Base-by-base conservation (phyloP, 176 grass and related monocot genomes). In the Cenchrus fungigraminus region DNA sequence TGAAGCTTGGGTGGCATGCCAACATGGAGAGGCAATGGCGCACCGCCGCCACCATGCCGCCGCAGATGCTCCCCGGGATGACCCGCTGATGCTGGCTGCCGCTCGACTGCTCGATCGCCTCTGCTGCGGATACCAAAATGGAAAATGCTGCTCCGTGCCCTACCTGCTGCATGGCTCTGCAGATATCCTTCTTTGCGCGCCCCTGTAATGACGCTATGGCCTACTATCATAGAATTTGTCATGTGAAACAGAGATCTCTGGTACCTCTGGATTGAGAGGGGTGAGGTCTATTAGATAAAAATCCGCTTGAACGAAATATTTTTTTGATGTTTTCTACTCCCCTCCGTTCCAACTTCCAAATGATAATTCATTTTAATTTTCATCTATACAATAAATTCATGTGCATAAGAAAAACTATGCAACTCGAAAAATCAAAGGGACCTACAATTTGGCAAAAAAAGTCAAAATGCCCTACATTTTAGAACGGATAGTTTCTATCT, bases 1-100 rank as follows among this genome's bases (percentile, higher is more conserved):
- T 90, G 72, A 72, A 71, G 71, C 17, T 89, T 3, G 37, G 88
- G 32, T 90, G 88, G 88, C 83, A 90, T 8, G 88, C 79, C 0
- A 90, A 86, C 89, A 84, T 91, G 89, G 89, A 87, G 81, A 91
- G 89, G 68, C 89, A 87, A 63, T 80, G 85, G 0, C 89, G 69
- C 34, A 17, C 76, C 0, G 80, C 81, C 53, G 81, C 85, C 2
- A 87, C 88, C 88, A 71, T 86, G 78, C 88, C 88, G 28, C 88
- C 88, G 9, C 78, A 42, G 1, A 57, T 86, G 83, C 83, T 65
- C 72, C 78, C 47, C 19, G 88, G 83, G 65, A 90, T 90, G 88
- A 86, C 78, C 17, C 83, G 83, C 12, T 82, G 1, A 12, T 8
- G 6, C 0, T 58, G 31, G 1, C 37, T 40, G 37, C 37, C 37